Percentiles rank a stretch among this genome's conserved stretches.
Conservation (phyloP, 345 rosid species). For the Conringia planisiliqua region DNA sequence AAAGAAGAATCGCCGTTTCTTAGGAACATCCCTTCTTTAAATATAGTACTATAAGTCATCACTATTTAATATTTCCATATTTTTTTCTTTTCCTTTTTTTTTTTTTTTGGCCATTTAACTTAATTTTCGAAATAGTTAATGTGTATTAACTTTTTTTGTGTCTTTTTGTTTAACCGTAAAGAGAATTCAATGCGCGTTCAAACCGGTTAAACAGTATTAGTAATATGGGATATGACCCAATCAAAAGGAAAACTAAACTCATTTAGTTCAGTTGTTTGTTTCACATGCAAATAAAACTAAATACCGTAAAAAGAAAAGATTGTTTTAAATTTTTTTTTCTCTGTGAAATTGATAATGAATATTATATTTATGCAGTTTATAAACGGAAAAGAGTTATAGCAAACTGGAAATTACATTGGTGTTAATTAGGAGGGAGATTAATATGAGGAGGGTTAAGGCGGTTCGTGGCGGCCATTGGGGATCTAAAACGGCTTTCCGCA, state of each 20-base stretch:
- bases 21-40: constrained; percentile 11
- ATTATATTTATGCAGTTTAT: too few species aligned
- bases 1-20: constrained; percentile 17
- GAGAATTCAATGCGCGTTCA: background rate
- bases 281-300: background rate
- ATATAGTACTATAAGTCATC: background rate
- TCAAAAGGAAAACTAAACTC: background rate
- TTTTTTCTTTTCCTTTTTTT: background rate
- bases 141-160: background rate
- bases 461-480: constrained; percentile 13
- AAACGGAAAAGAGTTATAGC: background rate
- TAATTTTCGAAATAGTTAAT: constrained; percentile 3
- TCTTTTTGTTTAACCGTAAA: background rate
- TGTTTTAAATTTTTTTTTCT: too few species aligned
- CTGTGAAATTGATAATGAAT: too few species aligned
- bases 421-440: background rate
- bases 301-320: too few species aligned
- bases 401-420: background rate
- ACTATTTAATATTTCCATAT: background rate
- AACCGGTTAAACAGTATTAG: constrained; percentile 4
- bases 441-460: background rate
- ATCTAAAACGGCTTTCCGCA: constrained; percentile 28
- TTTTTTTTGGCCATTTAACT: background rate
- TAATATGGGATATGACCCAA: background rate
- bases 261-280: background rate